A percentile compares a stretch with the other conserved stretches of the same genome.
These are phyloP conservation scores for Hypericum perforatum DNA, from an alignment of 345 rosid genomes.

Conservation along the genomic window DNA sequence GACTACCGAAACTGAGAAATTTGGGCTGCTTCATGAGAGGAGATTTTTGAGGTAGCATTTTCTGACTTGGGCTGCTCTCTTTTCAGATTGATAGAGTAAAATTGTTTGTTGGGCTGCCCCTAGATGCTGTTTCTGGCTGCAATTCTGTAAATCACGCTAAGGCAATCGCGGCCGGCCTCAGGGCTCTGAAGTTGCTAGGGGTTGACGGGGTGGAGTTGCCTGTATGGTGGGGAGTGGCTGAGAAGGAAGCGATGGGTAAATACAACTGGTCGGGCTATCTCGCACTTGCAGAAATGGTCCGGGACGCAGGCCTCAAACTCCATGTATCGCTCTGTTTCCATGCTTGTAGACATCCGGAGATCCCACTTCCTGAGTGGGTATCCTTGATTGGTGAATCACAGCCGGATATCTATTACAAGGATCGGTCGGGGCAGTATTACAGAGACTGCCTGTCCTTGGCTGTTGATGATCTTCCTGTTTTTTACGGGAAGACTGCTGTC, in stretches of 20 bases:
- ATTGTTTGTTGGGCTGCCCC: constrained; percentile 73
- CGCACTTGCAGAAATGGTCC: constrained; percentile 67
- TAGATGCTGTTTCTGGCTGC: constrained; percentile 63
- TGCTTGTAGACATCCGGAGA: constrained; percentile 30
- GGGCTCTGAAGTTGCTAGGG: constrained; percentile 77
- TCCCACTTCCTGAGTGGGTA: constrained; percentile 76
- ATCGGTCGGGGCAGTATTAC: constrained; percentile 41
- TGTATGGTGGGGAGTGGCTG: constrained; percentile 89
- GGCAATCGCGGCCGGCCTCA: constrained; percentile 73
- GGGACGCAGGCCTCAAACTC: constrained; percentile 62
- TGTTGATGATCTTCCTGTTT: constrained; percentile 66
- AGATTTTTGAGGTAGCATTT: too few relatives aligned
- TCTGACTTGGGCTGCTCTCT: too few relatives aligned
- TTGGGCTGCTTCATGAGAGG: too few relatives aligned
- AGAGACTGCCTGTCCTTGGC: constrained; percentile 65
- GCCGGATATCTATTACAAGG: constrained; percentile 44
- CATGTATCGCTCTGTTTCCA: constrained; percentile 75
- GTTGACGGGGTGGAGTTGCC: constrained; percentile 90
- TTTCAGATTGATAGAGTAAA: constrained; percentile 48
- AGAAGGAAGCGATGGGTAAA: constrained; percentile 65
- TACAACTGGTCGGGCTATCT: constrained; percentile 88
- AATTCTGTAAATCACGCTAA: constrained; percentile 49
- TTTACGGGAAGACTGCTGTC: constrained; percentile 63
- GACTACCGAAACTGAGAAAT: too few relatives aligned
- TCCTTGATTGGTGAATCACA: constrained; percentile 41